Evolutionary conservation across 176 grass and related monocot genomes (phyloP).

Genomic region (Cymbopogon citratus): DNA sequence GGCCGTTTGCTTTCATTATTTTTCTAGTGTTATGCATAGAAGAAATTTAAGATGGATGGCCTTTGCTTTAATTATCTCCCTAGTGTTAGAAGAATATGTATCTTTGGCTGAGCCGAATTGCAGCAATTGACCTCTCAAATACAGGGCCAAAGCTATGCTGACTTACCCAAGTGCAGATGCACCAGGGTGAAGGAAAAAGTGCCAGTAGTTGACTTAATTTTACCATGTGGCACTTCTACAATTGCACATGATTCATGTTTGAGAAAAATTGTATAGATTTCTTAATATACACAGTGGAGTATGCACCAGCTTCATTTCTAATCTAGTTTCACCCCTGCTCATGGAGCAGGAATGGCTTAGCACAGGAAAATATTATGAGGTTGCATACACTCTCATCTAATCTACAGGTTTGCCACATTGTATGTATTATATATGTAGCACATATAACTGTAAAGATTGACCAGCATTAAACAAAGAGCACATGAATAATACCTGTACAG

Average conservation of each 20-base stretch:
- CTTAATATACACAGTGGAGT: background rate
- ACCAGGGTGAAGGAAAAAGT: background rate
- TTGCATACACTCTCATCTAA: background rate
- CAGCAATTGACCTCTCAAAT: background rate
- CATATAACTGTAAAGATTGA: background rate
- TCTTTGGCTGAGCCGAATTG: background rate
- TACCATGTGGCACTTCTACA: background rate
- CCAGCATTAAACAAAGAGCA: constrained; percentile 5
- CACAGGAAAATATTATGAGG: background rate
- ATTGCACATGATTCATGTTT: background rate
- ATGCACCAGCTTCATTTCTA: too few relatives aligned
- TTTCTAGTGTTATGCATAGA: background rate
- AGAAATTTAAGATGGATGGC: background rate
- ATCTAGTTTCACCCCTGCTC: background rate
- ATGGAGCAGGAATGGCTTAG: background rate
- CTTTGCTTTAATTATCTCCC: background rate
- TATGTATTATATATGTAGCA: background rate
- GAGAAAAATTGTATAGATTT: background rate
- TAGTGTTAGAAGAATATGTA: background rate
- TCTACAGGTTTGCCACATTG: background rate
- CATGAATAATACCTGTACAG: constrained; percentile 64
- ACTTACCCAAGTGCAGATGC: background rate
- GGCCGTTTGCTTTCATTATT: background rate
- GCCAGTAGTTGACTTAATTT: background rate
- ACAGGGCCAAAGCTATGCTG: background rate